Evolutionary conservation across 495 filamentous ascomycete genomes (phyloP).

Genomic region (Parachaetomium inaequale): DNA sequence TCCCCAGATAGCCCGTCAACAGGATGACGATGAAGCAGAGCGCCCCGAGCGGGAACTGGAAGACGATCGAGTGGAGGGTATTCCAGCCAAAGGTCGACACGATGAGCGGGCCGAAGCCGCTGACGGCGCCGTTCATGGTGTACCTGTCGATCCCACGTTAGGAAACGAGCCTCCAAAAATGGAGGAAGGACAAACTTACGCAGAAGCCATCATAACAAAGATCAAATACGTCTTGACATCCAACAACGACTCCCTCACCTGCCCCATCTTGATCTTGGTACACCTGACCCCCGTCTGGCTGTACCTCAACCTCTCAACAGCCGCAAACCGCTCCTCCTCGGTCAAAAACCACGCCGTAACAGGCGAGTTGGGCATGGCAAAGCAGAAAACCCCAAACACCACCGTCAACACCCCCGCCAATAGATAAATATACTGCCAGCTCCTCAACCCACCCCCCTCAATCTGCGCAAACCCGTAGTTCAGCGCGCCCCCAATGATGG

Average conservation of each 20-base stretch:
- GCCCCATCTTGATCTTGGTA: constrained; percentile 47
- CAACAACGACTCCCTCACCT: constrained; percentile 47
- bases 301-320: constrained; percentile 61
- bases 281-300: constrained; percentile 63
- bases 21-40: constrained; percentile 63
- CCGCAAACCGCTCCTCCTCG: constrained; percentile 63
- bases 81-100: constrained; percentile 70
- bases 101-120: constrained; percentile 71
- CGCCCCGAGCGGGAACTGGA: constrained; percentile 68
- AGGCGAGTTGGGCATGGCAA: constrained; percentile 70
- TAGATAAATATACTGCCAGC: constrained; percentile 70
- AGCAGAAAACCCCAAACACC: constrained; percentile 42
- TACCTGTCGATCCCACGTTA: constrained; percentile 36
- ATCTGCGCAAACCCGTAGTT: constrained; percentile 61
- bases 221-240: constrained; percentile 64
- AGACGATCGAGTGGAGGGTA: constrained; percentile 62
- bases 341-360: constrained; percentile 68
- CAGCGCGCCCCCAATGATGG: constrained; percentile 44
- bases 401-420: constrained; percentile 63
- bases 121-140: constrained; percentile 71
- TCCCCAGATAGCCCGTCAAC: constrained; percentile 58
- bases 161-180: not conserved
- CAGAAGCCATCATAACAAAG: constrained; percentile 48
- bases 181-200: constrained; percentile 20
- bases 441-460: constrained; percentile 46